phyloP scores from a whole-genome alignment of 495 filamentous ascomycete species.

The Penicillium tannophilum region DNA sequence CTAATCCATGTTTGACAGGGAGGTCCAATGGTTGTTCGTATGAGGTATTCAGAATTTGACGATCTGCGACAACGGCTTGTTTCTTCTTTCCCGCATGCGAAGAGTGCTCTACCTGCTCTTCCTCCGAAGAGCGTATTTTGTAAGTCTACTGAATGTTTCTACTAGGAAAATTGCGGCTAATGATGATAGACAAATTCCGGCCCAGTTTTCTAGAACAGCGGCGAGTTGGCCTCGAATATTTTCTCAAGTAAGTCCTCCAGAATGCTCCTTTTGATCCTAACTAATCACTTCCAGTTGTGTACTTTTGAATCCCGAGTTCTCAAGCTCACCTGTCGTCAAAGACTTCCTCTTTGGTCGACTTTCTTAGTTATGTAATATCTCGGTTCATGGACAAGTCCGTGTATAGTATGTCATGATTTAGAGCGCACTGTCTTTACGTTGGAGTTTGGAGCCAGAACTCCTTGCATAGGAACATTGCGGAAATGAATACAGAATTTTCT shows the following conservation, averaged over 20 bases:
- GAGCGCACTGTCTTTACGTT: slow-evolving; percentile 4
- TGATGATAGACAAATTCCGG: slow-evolving; percentile 61
- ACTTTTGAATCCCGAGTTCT: slow-evolving; percentile 69
- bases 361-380: slow-evolving; percentile 20
- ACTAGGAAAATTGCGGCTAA: slow-evolving; percentile 7
- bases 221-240: slow-evolving; percentile 67
- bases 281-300: slow-evolving; percentile 51
- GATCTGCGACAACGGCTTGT: slow-evolving; percentile 59
- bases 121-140: slow-evolving; percentile 72
- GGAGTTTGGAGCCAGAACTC: slow-evolving; percentile 1
- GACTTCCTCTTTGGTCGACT: slow-evolving; percentile 63
- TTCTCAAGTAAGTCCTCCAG: slow-evolving; percentile 61
- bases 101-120: slow-evolving; percentile 62
- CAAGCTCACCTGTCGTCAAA: slow-evolving; percentile 67
- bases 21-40: slow-evolving; percentile 60
- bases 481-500: background rate
- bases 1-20: slow-evolving; percentile 44
- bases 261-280: background rate
- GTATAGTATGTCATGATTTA: slow-evolving; percentile 4
- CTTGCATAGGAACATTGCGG: background rate
- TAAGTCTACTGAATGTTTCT: slow-evolving; percentile 41
- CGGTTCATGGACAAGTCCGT: background rate
- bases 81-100: slow-evolving; percentile 65
- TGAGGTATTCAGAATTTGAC: slow-evolving; percentile 77
- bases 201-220: slow-evolving; percentile 68